phyloP scores from a whole-genome alignment of 306 rosid genomes.

The Neltuma alba region DNA sequence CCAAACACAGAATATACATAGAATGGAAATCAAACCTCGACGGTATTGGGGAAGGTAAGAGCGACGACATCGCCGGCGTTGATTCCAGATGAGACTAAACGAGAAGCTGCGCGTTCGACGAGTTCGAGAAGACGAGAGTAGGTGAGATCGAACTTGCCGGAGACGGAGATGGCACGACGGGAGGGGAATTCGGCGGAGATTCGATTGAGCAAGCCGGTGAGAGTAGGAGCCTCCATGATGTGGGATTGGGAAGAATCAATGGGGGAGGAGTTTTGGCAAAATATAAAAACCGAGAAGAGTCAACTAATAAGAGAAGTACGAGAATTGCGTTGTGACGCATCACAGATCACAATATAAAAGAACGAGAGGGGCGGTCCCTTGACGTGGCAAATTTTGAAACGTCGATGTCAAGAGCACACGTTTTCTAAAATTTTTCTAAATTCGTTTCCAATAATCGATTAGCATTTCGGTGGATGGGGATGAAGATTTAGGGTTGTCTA shows the following conservation, averaged over 20 bases:
- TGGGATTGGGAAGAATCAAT: background rate
- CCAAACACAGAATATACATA: background rate
- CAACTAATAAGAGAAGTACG: background rate
- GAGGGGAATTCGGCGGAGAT: conserved; percentile 51
- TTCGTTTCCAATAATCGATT: too few species aligned
- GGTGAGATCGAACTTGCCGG: conserved; percentile 66
- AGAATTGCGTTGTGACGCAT: background rate
- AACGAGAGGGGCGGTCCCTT: background rate
- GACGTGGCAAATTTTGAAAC: background rate
- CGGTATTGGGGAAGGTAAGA: conserved; percentile 79
- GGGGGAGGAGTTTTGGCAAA: background rate
- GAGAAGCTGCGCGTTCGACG: conserved; percentile 65
- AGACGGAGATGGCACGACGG: conserved; percentile 67
- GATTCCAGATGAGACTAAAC: conserved; percentile 58
- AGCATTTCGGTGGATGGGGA: too few species aligned
- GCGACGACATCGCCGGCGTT: conserved; percentile 71
- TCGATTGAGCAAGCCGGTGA: conserved; percentile 58
- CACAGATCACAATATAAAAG: background rate
- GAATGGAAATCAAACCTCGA: conserved; percentile 53
- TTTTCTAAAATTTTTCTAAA: background rate
- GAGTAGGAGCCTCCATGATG: conserved; percentile 54
- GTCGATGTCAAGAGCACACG: background rate
- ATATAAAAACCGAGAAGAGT: background rate
- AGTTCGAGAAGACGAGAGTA: conserved; percentile 56
- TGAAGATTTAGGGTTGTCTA: too few species aligned